These are phyloP conservation scores for Hyphopichia buzzinii DNA, from an alignment of 1,139 yeast species.

Conservation along the genomic window DNA sequence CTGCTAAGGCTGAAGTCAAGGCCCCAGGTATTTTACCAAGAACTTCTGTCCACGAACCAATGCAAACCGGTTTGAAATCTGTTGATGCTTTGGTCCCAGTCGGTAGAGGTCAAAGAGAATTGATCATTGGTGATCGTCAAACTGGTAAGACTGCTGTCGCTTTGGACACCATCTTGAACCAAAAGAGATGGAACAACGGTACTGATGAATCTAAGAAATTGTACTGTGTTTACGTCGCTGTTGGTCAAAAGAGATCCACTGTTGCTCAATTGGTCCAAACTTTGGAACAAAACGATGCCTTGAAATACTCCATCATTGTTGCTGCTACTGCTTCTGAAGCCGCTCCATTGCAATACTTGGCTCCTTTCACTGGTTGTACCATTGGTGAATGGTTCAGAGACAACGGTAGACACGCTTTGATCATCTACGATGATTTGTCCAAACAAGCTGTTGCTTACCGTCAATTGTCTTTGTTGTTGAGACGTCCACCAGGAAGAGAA, in stretches of 20 bases:
- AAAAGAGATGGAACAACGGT: conserved; percentile 98
- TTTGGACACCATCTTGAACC: conserved; percentile 96
- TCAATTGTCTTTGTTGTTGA: conserved; percentile 95
- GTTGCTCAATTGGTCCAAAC: conserved; percentile 99
- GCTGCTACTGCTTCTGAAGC: conserved; percentile 99
- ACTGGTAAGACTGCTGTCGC: conserved; percentile 99
- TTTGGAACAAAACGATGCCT: conserved; percentile 96
- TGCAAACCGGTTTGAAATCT: conserved; percentile 99
- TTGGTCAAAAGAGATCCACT: conserved; percentile 99
- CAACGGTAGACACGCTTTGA: conserved; percentile 96
- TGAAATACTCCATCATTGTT: conserved; percentile 96
- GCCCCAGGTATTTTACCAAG: conserved; percentile 99
- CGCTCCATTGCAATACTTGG: conserved; percentile 99
- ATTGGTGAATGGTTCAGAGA: conserved; percentile 99
- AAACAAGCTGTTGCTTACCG: conserved; percentile 99
- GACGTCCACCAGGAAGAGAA: conserved; percentile 98
- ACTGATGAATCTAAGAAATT: conserved; percentile 94
- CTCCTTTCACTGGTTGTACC: conserved; percentile 99
- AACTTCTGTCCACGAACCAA: conserved; percentile 97
- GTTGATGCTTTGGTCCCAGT: conserved; percentile 99
- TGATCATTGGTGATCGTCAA: conserved; percentile 99
- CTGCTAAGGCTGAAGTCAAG: conserved; percentile 96
- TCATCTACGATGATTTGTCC: conserved; percentile 96
- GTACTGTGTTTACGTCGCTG: conserved; percentile 99
- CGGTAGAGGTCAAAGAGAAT: conserved; percentile 99